phyloP scores from a whole-genome alignment of 2,329 filamentous ascomycete genomes.

The Fusarium pseudocircinatum region DNA sequence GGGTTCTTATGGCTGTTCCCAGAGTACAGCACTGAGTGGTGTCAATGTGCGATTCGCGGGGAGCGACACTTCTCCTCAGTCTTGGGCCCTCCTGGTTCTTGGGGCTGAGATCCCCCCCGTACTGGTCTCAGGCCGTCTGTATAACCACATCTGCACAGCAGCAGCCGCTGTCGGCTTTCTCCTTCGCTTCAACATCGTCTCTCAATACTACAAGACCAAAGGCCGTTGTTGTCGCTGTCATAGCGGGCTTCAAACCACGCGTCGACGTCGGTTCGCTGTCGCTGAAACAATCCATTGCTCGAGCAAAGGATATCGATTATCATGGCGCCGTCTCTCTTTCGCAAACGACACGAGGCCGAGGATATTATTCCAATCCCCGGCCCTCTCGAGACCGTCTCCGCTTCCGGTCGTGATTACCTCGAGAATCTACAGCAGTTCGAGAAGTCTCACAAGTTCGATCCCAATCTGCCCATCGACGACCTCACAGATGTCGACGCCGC shows the following conservation, averaged over 20 bases:
- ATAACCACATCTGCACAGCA: constrained; percentile 36
- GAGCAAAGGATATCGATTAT: constrained; percentile 20
- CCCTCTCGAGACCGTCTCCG: constrained; percentile 51
- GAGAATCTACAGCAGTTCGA: constrained; percentile 65
- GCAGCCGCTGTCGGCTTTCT: constrained; percentile 32
- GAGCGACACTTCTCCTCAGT: constrained; percentile 27
- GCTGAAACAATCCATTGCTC: constrained; percentile 12
- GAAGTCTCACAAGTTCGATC: constrained; percentile 70
- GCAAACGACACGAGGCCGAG: constrained; percentile 58
- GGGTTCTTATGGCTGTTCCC: neutral
- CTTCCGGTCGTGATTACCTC: constrained; percentile 54
- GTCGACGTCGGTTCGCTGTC: constrained; percentile 27
- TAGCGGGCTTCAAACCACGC: constrained; percentile 38
- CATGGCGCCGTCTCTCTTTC: constrained; percentile 53
- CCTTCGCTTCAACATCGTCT: constrained; percentile 30
- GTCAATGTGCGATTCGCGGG: constrained; percentile 33
- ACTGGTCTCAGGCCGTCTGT: constrained; percentile 26
- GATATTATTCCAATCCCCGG: constrained; percentile 56
- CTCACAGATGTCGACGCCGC: constrained; percentile 69
- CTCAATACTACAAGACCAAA: constrained; percentile 22
- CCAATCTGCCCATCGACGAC: constrained; percentile 71
- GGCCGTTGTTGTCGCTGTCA: constrained; percentile 23
- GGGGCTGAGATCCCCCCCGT: constrained; percentile 31
- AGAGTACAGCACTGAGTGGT: constrained; percentile 11
- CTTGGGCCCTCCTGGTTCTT: constrained; percentile 21